Base-by-base conservation (phyloP, 192 early-diverging fungal species). In the Paraglomus brasilianum region DNA sequence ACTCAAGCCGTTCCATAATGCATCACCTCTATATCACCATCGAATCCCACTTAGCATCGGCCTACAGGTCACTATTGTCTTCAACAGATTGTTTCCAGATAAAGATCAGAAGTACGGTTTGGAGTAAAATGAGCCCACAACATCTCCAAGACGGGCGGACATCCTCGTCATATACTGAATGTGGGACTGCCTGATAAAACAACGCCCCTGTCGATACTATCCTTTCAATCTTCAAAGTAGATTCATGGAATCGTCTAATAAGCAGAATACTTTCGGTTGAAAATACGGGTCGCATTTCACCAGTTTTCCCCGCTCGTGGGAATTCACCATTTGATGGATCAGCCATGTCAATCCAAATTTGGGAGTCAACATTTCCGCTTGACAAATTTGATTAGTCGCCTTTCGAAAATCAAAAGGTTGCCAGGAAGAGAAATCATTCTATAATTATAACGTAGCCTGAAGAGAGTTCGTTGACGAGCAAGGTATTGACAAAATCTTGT, bases 161-260 rank as follows among this genome's bases (percentile, higher is more conserved):
- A 74, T 91, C 97, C 7, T 86, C 78, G 70, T 96, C 97, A 78
- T 94, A 96, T 66, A 98, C 95, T 44, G 95, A 97, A 84, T 94
- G 96, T 46, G n/a, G 97, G 97, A 69, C 88, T 88, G 56, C 97
- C 97, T 38, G 97, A 98, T 17, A 98, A 85, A 66, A 98, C 92
- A 62, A 98, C 81, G 59, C 93, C 89, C 88, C 72, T 5, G 11
- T 7, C 51, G 22, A 10, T 19, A 24, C 21, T 8, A 53, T 39
- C 5, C 15, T 38, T 19, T 39, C 46, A 39, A 71, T 47, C 21
- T 40, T 8, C 8, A 15, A 56, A n/a, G 21, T 48, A 17, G 43
- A 10, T 17, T 14, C 22, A 42, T 41, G 0, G 15, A 8, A n/a
- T 66, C 8, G 41, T 44, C 22, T 8, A 8, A 63, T 42, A n/a